Percentiles rank a stretch among this genome's conserved stretches.
Evolutionary conservation across 345 rosid species (phyloP).

Genomic region (Microcos paniculata): DNA sequence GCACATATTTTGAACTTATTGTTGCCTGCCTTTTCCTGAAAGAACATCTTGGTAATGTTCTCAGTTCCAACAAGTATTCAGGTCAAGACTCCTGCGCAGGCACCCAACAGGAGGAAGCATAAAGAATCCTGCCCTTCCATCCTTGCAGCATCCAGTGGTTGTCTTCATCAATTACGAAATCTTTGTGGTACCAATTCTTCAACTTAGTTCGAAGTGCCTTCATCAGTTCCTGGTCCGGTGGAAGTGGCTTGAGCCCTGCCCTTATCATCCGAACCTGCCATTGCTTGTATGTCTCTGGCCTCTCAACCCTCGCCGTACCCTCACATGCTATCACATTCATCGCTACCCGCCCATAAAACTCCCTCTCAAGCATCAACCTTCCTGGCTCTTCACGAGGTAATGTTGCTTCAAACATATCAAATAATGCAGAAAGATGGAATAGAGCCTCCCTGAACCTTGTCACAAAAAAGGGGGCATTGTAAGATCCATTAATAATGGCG

Average conservation of each 20-base stretch:
- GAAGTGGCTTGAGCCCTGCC: conserved; percentile 65
- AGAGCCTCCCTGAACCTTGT: conserved; percentile 79
- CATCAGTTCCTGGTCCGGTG: conserved; percentile 46
- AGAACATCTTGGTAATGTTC: conserved; percentile 1
- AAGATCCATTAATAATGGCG: conserved; percentile 52
- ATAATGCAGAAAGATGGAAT: conserved; percentile 64
- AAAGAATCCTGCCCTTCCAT: conserved; percentile 83
- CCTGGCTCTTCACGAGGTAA: conserved; percentile 41
- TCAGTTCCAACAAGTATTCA: neutral
- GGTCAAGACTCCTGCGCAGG: conserved; percentile 29
- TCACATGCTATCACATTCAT: conserved; percentile 80
- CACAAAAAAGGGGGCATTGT: conserved; percentile 73
- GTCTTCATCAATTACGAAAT: conserved; percentile 65
- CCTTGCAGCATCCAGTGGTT: conserved; percentile 76
- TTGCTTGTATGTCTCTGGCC: conserved; percentile 85
- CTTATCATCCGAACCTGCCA: conserved; percentile 64
- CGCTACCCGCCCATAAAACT: conserved; percentile 59
- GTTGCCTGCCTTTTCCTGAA: neutral
- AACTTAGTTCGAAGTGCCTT: conserved; percentile 32
- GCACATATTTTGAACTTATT: neutral
- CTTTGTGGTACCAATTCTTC: conserved; percentile 58
- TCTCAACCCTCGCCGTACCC: conserved; percentile 67
- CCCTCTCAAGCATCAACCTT: conserved; percentile 61
- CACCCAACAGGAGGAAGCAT: conserved; percentile 69
- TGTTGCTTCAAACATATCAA: conserved; percentile 61